phyloP scores from a whole-genome alignment of 1,284 basidiomycete genomes.

The Malassezia dermatis region DNA sequence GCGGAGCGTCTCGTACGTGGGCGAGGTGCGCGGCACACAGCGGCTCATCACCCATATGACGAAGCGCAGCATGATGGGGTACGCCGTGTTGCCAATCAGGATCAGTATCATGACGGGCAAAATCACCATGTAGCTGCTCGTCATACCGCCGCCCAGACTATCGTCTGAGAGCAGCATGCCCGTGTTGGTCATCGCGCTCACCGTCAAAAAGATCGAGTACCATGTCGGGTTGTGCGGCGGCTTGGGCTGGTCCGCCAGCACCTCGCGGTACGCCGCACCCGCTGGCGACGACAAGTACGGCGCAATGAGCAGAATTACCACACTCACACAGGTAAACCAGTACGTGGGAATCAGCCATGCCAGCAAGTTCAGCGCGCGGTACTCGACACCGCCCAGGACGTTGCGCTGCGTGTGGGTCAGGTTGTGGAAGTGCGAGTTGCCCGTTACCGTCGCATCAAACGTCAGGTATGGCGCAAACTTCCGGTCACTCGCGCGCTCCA shows the following conservation, averaged over 20 bases:
- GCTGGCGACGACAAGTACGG: slow-evolving; percentile 36
- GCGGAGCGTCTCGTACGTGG: slow-evolving; percentile 66
- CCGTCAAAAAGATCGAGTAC: slow-evolving; percentile 76
- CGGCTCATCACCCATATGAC: slow-evolving; percentile 61
- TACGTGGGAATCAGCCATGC: slow-evolving; percentile 49
- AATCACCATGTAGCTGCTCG: slow-evolving; percentile 78
- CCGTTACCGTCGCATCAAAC: slow-evolving; percentile 55
- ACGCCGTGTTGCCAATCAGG: slow-evolving; percentile 81
- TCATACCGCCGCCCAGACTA: slow-evolving; percentile 64
- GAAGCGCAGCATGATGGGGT: slow-evolving; percentile 43
- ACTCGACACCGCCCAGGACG: slow-evolving; percentile 88
- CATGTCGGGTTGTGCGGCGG: slow-evolving; percentile 50
- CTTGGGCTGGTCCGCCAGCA: slow-evolving; percentile 32
- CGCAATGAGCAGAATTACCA: slow-evolving; percentile 30
- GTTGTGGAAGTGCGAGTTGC: slow-evolving; percentile 75
- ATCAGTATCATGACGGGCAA: slow-evolving; percentile 58
- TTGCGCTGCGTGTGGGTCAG: slow-evolving; percentile 74
- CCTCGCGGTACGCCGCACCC: slow-evolving; percentile 29
- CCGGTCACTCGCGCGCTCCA: slow-evolving; percentile 6
- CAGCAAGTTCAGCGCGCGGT: slow-evolving; percentile 69
- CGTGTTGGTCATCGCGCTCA: slow-evolving; percentile 80
- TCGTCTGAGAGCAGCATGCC: slow-evolving; percentile 78
- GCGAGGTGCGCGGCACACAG: slow-evolving; percentile 56
- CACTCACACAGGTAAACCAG: slow-evolving; percentile 20
- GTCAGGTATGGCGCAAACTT: slow-evolving; percentile 65